Evolutionary conservation across 495 filamentous ascomycete genomes (phyloP).

Genomic region (Aspergillus heteromorphus): DNA sequence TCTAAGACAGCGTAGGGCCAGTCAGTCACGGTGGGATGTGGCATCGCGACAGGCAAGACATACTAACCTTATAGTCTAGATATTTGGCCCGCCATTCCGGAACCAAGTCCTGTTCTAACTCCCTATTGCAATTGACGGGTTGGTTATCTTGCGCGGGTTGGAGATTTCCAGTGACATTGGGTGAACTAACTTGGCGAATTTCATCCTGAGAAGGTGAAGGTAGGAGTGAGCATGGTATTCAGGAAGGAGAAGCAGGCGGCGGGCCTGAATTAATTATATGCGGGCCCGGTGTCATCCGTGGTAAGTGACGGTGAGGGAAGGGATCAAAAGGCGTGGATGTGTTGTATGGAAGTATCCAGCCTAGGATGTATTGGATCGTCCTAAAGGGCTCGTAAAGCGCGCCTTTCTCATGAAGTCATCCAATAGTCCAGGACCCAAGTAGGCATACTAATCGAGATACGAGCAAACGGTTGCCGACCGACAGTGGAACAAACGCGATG

Average conservation of each 20-base stretch:
- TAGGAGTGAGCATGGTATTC: constrained; percentile 22
- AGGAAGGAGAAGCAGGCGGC: constrained; percentile 4
- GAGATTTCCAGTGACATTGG: neutral
- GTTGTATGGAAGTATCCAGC: neutral
- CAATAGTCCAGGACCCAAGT: neutral
- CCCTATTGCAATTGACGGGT: constrained; percentile 34
- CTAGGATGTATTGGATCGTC: neutral
- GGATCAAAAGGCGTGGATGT: neutral
- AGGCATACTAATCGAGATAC: neutral
- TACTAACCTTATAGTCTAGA: constrained; percentile 74
- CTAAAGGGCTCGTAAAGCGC: neutral
- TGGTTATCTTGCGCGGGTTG: neutral
- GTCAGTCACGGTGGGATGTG: neutral
- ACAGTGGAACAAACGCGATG: neutral
- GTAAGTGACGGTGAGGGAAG: neutral
- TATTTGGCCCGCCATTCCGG: constrained; percentile 94
- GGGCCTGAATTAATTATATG: constrained; percentile 1
- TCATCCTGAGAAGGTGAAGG: constrained; percentile 40
- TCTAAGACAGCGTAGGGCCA: constrained; percentile 23
- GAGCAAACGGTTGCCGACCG: neutral
- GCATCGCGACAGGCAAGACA: neutral
- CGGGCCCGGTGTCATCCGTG: neutral
- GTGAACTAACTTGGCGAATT: constrained; percentile 55
- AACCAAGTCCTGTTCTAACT: constrained; percentile 80
- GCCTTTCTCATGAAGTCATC: neutral